These are phyloP conservation scores for Boletus bicolor DNA, from an alignment of 768 basidiomycete species.

Conservation along the genomic window DNA sequence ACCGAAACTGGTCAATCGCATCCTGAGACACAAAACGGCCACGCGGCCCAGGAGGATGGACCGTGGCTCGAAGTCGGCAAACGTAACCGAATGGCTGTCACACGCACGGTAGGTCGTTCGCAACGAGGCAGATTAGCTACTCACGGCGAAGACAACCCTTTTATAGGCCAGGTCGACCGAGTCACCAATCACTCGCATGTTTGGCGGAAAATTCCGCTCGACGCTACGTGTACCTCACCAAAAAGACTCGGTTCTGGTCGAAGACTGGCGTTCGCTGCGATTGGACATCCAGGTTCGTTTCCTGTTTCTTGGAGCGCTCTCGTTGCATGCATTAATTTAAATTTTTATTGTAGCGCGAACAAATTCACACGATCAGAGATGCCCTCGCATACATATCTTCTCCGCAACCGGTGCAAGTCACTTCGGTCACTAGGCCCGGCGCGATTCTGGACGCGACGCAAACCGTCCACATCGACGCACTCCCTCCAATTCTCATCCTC, in stretches of 20 bases:
- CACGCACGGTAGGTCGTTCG: slow-evolving; percentile 62
- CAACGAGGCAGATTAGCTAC: neutral
- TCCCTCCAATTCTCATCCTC: slow-evolving; percentile 81
- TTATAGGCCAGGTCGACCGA: slow-evolving; percentile 72
- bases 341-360: slow-evolving; percentile 49
- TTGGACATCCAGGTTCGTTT: slow-evolving; percentile 79
- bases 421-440: slow-evolving; percentile 52
- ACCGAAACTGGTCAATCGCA: slow-evolving; percentile 24
- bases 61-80: slow-evolving; percentile 95
- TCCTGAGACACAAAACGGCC: slow-evolving; percentile 8
- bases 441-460: slow-evolving; percentile 69
- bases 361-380: slow-evolving; percentile 76
- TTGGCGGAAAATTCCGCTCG: slow-evolving; percentile 89
- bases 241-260: slow-evolving; percentile 82
- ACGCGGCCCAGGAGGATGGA: slow-evolving; percentile 46
- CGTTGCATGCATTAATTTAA: neutral
- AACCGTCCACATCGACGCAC: slow-evolving; percentile 71
- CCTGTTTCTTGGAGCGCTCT: neutral
- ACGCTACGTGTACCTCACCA: slow-evolving; percentile 77
- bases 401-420: slow-evolving; percentile 77
- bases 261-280: slow-evolving; percentile 87
- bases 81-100: slow-evolving; percentile 75
- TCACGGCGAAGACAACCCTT: neutral
- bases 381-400: slow-evolving; percentile 75
- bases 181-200: slow-evolving; percentile 87